Conservation (phyloP, 129 eudicot genomes). For the Tanacetum coccineum region DNA sequence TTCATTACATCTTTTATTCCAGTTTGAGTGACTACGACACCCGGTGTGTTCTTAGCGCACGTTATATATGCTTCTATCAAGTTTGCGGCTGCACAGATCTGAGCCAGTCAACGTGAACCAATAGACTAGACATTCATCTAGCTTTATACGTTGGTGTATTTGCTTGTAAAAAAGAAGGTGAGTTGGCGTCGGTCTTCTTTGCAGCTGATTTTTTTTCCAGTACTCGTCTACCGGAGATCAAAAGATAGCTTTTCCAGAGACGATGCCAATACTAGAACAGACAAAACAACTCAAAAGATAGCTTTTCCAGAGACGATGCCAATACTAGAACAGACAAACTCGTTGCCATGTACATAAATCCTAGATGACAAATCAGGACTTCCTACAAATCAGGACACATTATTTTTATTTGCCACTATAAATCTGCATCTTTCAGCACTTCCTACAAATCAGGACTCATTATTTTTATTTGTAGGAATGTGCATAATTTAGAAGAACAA, state of each 20-base stretch:
- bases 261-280: too few relatives aligned
- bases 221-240: constrained; percentile 15
- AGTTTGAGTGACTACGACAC: not conserved
- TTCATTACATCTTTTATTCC: not conserved
- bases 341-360: too few relatives aligned
- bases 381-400: too few relatives aligned
- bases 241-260: too few relatives aligned
- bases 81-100: not conserved
- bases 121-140: not conserved
- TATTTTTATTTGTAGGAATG: too few relatives aligned
- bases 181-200: constrained; percentile 15
- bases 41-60: not conserved
- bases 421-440: not conserved
- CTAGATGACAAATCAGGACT: too few relatives aligned
- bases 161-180: constrained; percentile 17
- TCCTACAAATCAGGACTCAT: too few relatives aligned
- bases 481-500: not conserved
- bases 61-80: not conserved
- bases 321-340: too few relatives aligned
- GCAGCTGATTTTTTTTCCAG: constrained; percentile 62
- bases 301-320: too few relatives aligned
- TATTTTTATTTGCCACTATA: too few relatives aligned
- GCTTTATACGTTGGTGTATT: not conserved
- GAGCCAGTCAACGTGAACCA: not conserved
- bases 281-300: too few relatives aligned